Percentiles rank a stretch among this genome's conserved stretches.
phyloP scores from a whole-genome alignment of 1,284 basidiomycete genomes.

The Melampsora occidentalis region DNA sequence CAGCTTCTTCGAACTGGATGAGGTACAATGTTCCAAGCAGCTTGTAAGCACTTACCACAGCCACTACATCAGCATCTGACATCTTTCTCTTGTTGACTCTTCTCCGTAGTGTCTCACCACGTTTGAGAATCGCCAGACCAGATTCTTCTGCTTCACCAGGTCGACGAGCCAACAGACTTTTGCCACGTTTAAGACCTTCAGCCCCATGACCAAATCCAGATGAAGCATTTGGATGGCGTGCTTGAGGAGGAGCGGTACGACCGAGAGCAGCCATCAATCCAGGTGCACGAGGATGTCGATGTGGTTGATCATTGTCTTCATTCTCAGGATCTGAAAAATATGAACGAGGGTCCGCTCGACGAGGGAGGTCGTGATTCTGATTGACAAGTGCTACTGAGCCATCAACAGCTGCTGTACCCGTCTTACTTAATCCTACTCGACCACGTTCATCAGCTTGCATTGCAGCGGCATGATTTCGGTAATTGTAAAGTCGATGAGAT shows the following conservation, averaged over 20 bases:
- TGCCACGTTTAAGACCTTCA: slow-evolving; percentile 70
- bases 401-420: slow-evolving; percentile 22
- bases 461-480: slow-evolving; percentile 81
- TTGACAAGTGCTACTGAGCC: slow-evolving; percentile 23
- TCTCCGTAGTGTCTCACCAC: slow-evolving; percentile 66
- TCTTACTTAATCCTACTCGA: slow-evolving; percentile 28
- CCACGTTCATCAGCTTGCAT: slow-evolving; percentile 64
- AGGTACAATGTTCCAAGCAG: background rate
- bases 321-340: slow-evolving; percentile 15
- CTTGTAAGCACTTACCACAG: slow-evolving; percentile 46
- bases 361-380: slow-evolving; percentile 47
- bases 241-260: slow-evolving; percentile 47
- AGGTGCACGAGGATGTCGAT: slow-evolving; percentile 24
- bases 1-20: background rate
- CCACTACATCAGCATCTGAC: slow-evolving; percentile 57
- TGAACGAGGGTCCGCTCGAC: slow-evolving; percentile 59
- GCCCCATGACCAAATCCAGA: slow-evolving; percentile 1
- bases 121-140: slow-evolving; percentile 79
- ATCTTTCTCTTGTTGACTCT: slow-evolving; percentile 59
- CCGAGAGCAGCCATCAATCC: slow-evolving; percentile 40
- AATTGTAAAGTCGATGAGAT: slow-evolving; percentile 90
- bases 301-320: slow-evolving; percentile 37
- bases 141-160: slow-evolving; percentile 72
- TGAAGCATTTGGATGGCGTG: slow-evolving; percentile 5
- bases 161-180: slow-evolving; percentile 76